phyloP scores from a whole-genome alignment of 805 yeast species.

The Clavispora carvajalis region DNA sequence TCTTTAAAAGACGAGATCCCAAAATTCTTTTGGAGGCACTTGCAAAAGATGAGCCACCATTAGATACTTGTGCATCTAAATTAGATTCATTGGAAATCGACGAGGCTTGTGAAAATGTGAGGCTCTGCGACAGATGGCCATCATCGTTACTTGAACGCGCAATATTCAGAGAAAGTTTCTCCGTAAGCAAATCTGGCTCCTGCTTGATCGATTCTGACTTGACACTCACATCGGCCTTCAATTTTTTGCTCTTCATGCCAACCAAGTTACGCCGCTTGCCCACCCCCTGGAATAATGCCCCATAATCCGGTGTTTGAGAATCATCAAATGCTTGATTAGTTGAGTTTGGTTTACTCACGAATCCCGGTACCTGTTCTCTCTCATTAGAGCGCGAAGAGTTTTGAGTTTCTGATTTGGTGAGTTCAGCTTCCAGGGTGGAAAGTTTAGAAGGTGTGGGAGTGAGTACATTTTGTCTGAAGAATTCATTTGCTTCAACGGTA shows the following conservation, averaged over 20 bases:
- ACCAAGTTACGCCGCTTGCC: conserved; percentile 35
- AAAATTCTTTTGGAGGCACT: conserved; percentile 35
- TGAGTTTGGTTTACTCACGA: background rate
- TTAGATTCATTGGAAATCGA: conserved; percentile 6
- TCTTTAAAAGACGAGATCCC: conserved; percentile 34
- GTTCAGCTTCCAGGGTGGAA: background rate
- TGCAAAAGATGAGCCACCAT: conserved; percentile 19
- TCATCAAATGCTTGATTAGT: conserved; percentile 6
- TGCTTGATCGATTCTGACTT: conserved; percentile 14
- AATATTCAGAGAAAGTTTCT: background rate
- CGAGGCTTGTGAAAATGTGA: conserved; percentile 7
- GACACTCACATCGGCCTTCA: conserved; percentile 20
- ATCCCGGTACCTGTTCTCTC: background rate
- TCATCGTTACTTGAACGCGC: conserved; percentile 13
- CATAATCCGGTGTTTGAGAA: conserved; percentile 35
- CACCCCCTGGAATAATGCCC: conserved; percentile 39
- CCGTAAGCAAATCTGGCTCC: background rate
- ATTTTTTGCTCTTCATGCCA: conserved; percentile 14
- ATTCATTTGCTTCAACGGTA: background rate
- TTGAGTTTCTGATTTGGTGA: background rate
- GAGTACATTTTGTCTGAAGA: background rate
- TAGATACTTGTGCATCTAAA: background rate
- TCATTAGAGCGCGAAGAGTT: background rate
- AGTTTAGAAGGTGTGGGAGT: background rate
- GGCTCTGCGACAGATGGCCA: conserved; percentile 4